A percentile compares a stretch with the other conserved stretches of the same genome.
Evolutionary conservation across 1,284 basidiomycete genomes (phyloP).

Genomic region (Fomitopsis palustris): DNA sequence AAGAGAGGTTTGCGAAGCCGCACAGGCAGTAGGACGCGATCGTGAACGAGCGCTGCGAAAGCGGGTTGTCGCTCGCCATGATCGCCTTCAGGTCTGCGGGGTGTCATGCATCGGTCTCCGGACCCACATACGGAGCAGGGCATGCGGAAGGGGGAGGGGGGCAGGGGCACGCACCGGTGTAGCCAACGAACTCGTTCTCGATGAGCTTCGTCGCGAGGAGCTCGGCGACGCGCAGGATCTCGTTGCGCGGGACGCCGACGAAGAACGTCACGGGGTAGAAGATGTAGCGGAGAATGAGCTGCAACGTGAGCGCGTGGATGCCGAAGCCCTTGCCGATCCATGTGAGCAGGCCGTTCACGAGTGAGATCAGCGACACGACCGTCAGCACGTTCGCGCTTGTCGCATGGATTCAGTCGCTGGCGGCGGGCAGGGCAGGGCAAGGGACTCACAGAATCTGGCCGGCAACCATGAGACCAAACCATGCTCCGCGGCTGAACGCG

Average conservation of each 20-base stretch:
- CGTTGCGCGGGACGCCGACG: conserved; percentile 69
- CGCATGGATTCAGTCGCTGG: neutral
- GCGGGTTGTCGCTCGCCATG: conserved; percentile 45
- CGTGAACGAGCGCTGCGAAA: conserved; percentile 70
- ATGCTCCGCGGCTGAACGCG: conserved; percentile 84
- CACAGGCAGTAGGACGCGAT: conserved; percentile 84
- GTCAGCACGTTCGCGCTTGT: conserved; percentile 74
- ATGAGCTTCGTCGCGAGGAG: conserved; percentile 86
- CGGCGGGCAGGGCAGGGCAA: neutral
- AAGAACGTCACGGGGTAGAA: conserved; percentile 88
- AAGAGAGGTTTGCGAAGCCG: conserved; percentile 87
- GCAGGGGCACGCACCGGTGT: conserved; percentile 37
- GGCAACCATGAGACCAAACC: conserved; percentile 83
- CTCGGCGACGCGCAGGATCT: conserved; percentile 74
- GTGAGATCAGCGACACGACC: conserved; percentile 76
- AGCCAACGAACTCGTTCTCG: conserved; percentile 87
- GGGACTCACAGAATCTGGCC: conserved; percentile 73
- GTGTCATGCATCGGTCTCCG: neutral
- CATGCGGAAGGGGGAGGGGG: neutral
- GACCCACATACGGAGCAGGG: neutral
- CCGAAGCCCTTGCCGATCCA: conserved; percentile 89
- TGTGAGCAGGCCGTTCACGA: conserved; percentile 82
- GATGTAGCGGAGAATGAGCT: conserved; percentile 83
- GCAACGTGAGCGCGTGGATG: conserved; percentile 77
- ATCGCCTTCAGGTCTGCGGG: conserved; percentile 49